Conservation (phyloP, 345 rosid species). For the Ceriops tagal region DNA sequence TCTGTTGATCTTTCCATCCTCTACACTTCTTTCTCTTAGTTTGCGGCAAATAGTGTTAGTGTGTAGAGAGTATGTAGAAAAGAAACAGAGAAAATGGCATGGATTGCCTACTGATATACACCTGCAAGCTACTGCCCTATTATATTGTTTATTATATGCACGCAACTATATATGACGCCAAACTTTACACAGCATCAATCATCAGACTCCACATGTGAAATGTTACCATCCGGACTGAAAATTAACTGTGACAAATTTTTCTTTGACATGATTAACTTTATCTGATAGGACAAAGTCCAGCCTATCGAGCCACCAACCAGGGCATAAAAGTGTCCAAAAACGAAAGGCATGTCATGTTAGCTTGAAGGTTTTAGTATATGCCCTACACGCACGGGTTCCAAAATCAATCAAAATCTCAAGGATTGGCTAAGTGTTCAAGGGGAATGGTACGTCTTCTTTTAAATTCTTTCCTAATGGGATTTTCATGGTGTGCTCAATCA, state of each 20-base stretch:
- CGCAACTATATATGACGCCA: too few relatives aligned
- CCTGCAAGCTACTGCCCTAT: too few relatives aligned
- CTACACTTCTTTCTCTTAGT: background rate
- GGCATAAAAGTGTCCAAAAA: constrained; percentile 11
- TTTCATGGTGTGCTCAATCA: background rate
- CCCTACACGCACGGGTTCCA: constrained; percentile 22
- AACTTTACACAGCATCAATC: too few relatives aligned
- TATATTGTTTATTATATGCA: too few relatives aligned
- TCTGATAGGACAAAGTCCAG: constrained; percentile 23
- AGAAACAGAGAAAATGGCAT: background rate
- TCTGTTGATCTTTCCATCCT: constrained; percentile 17
- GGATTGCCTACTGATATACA: too few relatives aligned
- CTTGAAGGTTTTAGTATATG: background rate
- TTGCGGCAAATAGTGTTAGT: background rate
- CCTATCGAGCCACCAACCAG: constrained; percentile 15
- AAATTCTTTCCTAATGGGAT: background rate
- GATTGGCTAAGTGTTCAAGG: constrained; percentile 3
- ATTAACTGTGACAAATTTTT: background rate
- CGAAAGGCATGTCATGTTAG: constrained; percentile 23
- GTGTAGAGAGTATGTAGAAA: background rate
- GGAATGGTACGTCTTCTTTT: background rate
- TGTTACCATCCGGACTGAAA: background rate
- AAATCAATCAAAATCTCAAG: constrained; percentile 16
- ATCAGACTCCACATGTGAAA: background rate
- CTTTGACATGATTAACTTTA: background rate